These are phyloP conservation scores for Neoscytalidium dimidiatum DNA, from an alignment of 2,329 filamentous ascomycete genomes.

Conservation along the genomic window DNA sequence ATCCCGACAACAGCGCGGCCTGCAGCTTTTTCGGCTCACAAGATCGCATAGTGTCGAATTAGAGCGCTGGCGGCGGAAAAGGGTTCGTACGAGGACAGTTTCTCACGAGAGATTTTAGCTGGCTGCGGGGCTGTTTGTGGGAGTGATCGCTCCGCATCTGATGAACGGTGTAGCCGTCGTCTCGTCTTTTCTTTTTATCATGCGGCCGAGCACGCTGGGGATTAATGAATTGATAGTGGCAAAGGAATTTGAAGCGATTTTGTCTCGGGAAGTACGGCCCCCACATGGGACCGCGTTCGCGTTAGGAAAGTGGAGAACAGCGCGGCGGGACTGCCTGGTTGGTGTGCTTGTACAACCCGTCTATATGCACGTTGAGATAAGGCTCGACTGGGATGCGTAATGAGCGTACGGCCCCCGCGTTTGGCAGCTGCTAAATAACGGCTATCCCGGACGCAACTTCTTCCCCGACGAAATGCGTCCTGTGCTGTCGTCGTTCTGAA, in stretches of 20 bases:
- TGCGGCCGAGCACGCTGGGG: no score
- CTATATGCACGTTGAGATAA: no score
- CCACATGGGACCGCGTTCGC: no score
- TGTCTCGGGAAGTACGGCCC: no score
- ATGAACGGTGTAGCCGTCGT: no score
- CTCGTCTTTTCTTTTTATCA: background rate
- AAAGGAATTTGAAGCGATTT: no score
- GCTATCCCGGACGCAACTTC: background rate
- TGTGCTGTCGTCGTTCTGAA: background rate
- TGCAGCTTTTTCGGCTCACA: constrained; percentile 8
- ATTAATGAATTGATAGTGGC: no score
- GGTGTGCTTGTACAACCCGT: no score
- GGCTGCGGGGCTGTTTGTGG: background rate
- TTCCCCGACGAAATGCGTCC: background rate
- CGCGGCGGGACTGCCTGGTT: background rate
- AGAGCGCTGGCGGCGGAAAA: no score
- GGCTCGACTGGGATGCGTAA: background rate
- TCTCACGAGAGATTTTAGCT: background rate
- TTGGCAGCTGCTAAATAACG: background rate
- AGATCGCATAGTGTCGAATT: background rate
- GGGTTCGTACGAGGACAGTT: background rate
- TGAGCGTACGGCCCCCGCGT: background rate
- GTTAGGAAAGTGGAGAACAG: background rate
- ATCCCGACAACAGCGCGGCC: background rate
- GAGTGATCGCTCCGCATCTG: background rate